These are phyloP conservation scores for Fusarium mangiferae DNA, from an alignment of 2,329 filamentous ascomycete species.

Conservation along the genomic window DNA sequence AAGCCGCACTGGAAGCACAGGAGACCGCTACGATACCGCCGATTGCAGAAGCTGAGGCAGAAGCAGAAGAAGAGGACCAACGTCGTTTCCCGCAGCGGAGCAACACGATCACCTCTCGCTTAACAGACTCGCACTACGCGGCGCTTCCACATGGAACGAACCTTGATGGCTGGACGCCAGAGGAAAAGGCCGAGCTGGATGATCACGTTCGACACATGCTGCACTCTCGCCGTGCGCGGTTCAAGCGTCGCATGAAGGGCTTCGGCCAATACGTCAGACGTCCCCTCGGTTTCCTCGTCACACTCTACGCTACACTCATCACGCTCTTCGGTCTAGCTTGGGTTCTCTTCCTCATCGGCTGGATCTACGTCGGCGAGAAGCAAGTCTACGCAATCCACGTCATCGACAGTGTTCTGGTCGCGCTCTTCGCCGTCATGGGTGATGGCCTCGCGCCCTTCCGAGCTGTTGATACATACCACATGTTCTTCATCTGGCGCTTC, in stretches of 20 bases:
- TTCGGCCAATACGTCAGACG: constrained; percentile 82
- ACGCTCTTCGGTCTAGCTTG: constrained; percentile 87
- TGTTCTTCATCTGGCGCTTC: constrained; percentile 83
- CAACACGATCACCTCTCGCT: constrained; percentile 72
- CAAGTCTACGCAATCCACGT: constrained; percentile 77
- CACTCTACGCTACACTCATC: constrained; percentile 83
- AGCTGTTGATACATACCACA: constrained; percentile 85
- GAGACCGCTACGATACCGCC: neutral
- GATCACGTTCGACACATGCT: constrained; percentile 90
- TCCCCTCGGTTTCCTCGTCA: constrained; percentile 85
- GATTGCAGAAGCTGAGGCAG: constrained; percentile 8
- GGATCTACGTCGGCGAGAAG: constrained; percentile 82
- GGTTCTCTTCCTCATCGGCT: constrained; percentile 91
- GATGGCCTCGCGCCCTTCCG: constrained; percentile 80
- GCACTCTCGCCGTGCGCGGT: constrained; percentile 80
- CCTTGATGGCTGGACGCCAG: constrained; percentile 78
- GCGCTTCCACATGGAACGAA: constrained; percentile 79
- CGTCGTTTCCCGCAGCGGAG: constrained; percentile 50
- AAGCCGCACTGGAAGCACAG: constrained; percentile 11
- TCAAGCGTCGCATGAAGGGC: constrained; percentile 82
- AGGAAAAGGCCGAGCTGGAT: constrained; percentile 81
- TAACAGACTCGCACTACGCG: constrained; percentile 79
- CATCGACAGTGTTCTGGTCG: constrained; percentile 77
- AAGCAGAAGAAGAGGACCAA: neutral
- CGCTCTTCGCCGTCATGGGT: constrained; percentile 76